Evolutionary conservation across 352 stramenopile species (phyloP), one percentile per base, ranked within the genome.

Genomic region (Lagenidium giganteum): DNA sequence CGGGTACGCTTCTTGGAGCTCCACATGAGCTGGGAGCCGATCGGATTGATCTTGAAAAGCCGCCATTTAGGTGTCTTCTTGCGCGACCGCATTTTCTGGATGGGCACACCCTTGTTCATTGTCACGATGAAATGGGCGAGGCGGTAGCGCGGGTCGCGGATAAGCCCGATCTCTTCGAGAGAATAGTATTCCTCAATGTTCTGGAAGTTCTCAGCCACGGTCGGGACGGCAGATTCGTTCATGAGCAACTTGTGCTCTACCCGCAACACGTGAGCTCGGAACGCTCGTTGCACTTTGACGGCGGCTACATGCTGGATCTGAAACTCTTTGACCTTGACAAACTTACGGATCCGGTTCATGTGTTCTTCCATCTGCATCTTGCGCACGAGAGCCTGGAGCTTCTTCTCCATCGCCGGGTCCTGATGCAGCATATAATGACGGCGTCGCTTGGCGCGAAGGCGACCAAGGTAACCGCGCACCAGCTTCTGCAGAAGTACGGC

Each of bases 71-170:
- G 71, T 7, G 36, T 18, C 51, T 85, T 85, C 33, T 67, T 51
- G 2, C 75, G 57, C 14, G 69, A 72, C 0, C 71, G 45, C 16
- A 82, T 45, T 49, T 83, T 85, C 22, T 73, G 61, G 31, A 88
- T 68, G 14, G 75, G 65, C 3, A 88, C 63, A 20, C 71, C 75
- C 18, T 73, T 77, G 21, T 72, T 57, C 60, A 88, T 69, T 13
- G 70, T 83, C 35, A 70, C 60, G 13, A 87, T 54, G 31, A 87
- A 82, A 35, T 85, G 70, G 8, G 70, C 71, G 24, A 83, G 56
- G 1, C 64, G 65, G 23, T 67, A 50, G 17, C 52, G 56, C 14
- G 51, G 22, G 25, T 79, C 64, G 2, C 60, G 49, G 18, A 87
- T 61, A 32, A 85, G 32, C 0, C 61, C 64, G 17, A 88, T 65